Percentiles rank a stretch among this genome's conserved stretches.
Evolutionary conservation across 1,139 yeast species (phyloP).

Genomic region (Geotrichum reessii): DNA sequence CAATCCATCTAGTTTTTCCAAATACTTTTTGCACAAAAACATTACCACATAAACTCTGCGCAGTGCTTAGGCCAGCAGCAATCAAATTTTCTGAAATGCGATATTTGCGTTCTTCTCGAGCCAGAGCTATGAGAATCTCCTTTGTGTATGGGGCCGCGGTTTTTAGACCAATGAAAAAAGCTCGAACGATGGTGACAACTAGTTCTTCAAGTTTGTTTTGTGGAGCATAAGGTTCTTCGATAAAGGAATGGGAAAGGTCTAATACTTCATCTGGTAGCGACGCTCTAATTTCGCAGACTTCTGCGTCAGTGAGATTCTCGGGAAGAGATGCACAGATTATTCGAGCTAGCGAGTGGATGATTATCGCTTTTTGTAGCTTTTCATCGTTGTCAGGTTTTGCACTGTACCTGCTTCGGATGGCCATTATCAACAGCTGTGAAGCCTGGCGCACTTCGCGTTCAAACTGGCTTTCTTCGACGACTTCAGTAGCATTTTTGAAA

Average conservation of each 20-base stretch:
- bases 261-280: constrained; percentile 11
- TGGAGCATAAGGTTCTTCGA: constrained; percentile 7
- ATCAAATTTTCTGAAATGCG: constrained; percentile 8
- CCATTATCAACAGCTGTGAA: constrained; percentile 10
- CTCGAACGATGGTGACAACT: constrained; percentile 13
- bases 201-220: constrained; percentile 12
- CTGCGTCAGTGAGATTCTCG: constrained; percentile 9
- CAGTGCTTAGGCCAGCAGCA: constrained; percentile 4
- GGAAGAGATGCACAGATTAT: constrained; percentile 8
- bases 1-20: constrained; percentile 1
- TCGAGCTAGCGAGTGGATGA: constrained; percentile 11
- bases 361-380: constrained; percentile 8
- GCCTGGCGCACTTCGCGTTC: constrained; percentile 13
- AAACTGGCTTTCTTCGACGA: neutral
- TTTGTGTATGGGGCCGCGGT: constrained; percentile 17
- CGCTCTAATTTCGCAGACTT: constrained; percentile 9
- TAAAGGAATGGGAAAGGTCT: neutral
- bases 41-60: constrained; percentile 5
- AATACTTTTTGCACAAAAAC: constrained; percentile 2
- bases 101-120: constrained; percentile 15
- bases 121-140: constrained; percentile 4
- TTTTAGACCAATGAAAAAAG: constrained; percentile 14
- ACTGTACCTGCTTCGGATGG: constrained; percentile 7
- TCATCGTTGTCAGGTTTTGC: constrained; percentile 4
- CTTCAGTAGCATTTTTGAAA: neutral